Evolutionary conservation across 2,329 filamentous ascomycete species (phyloP).

Genomic region (Pseudogymnoascus sp.): DNA sequence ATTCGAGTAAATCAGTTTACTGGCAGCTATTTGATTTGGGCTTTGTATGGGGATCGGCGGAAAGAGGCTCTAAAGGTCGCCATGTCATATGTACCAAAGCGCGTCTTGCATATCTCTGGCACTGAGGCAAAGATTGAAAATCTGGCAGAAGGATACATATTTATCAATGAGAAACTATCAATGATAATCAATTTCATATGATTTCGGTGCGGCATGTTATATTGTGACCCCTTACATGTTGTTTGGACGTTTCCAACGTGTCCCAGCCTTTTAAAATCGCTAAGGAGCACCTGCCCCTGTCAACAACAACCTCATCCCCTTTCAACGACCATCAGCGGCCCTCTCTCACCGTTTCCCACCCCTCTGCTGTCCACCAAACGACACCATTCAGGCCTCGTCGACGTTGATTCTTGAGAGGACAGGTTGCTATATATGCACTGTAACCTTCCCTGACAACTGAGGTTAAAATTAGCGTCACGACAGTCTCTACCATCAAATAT

Average conservation of each 20-base stretch:
- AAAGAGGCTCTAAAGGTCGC: background rate
- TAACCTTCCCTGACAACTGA: background rate
- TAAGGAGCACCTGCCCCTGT: slow-evolving; percentile 7
- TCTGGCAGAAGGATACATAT: background rate
- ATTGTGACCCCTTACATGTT: background rate
- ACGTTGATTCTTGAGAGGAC: background rate
- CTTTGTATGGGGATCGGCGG: background rate
- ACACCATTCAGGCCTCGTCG: background rate
- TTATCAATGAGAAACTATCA: background rate
- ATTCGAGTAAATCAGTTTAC: background rate
- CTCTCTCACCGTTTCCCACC: background rate
- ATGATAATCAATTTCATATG: background rate
- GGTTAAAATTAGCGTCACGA: background rate
- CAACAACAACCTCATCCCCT: slow-evolving; percentile 9
- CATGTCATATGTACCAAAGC: background rate
- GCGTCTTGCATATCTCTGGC: background rate
- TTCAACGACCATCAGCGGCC: background rate
- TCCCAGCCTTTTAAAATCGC: slow-evolving; percentile 7
- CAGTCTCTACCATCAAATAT: slow-evolving; percentile 4
- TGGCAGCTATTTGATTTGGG: background rate
- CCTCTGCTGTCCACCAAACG: background rate
- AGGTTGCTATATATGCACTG: background rate
- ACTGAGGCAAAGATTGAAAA: background rate
- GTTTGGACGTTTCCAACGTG: background rate
- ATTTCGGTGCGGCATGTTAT: background rate